Conservation (phyloP, 441 rosid species). For the Theobroma grandiflorum region DNA sequence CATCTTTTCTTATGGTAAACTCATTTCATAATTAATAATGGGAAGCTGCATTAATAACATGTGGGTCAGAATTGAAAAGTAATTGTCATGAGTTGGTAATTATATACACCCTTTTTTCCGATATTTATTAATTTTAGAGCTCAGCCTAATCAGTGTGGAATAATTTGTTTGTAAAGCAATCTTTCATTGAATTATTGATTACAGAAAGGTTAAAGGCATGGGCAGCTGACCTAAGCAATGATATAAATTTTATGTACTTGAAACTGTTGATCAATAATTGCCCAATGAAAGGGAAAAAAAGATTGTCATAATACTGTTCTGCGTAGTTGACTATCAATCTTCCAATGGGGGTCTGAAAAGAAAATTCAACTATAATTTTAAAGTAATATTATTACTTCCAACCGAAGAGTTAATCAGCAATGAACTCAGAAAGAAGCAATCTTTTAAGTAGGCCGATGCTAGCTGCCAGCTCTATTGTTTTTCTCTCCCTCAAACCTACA, state of each 20-base stretch:
- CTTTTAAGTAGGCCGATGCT: neutral
- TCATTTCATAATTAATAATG: neutral
- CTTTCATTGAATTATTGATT: neutral
- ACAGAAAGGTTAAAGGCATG: neutral
- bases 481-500: neutral
- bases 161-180: slow-evolving; percentile 2
- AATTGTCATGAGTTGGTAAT: neutral
- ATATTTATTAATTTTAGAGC: neutral
- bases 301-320: neutral
- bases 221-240: neutral
- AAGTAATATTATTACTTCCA: neutral
- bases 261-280: neutral
- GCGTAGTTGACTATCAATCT: neutral
- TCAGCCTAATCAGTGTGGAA: neutral
- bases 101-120: neutral
- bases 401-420: neutral
- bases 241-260: neutral
- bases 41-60: neutral
- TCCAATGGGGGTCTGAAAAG: neutral
- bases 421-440: neutral
- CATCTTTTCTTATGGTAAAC: too few relatives aligned
- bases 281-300: neutral
- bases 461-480: neutral
- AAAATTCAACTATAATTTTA: neutral
- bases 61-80: neutral